Percentiles rank a stretch among this genome's conserved stretches.
Evolutionary conservation across 345 rosid genomes (phyloP).

Genomic region (Noccaea caerulescens): DNA sequence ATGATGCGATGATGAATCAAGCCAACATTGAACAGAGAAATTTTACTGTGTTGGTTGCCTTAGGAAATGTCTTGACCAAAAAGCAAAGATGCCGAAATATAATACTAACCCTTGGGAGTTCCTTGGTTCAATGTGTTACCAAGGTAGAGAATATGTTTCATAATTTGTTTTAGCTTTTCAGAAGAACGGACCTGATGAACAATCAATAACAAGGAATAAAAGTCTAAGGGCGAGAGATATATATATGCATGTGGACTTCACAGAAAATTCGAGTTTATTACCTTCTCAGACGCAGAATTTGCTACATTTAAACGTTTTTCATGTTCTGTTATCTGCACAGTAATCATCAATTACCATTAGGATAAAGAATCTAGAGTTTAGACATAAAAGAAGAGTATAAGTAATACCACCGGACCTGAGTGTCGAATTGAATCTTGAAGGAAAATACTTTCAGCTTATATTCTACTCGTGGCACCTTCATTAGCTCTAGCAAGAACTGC

Average conservation of each 20-base stretch:
- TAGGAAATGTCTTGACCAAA: neutral
- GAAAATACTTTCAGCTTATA: slow-evolving; percentile 91
- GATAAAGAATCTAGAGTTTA: slow-evolving; percentile 10
- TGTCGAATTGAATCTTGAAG: slow-evolving; percentile 85
- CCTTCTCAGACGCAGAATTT: slow-evolving; percentile 89
- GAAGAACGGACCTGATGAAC: slow-evolving; percentile 74
- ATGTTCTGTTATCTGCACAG: slow-evolving; percentile 72
- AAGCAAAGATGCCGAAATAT: slow-evolving; percentile 1
- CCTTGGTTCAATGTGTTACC: slow-evolving; percentile 95
- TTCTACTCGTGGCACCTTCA: slow-evolving; percentile 99
- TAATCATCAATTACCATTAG: slow-evolving; percentile 6
- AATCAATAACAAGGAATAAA: slow-evolving; percentile 20
- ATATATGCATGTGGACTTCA: slow-evolving; percentile 19
- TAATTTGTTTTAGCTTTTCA: slow-evolving; percentile 77
- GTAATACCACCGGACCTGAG: slow-evolving; percentile 77
- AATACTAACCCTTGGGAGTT: slow-evolving; percentile 80
- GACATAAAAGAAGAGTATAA: slow-evolving; percentile 28
- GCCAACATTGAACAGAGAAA: slow-evolving; percentile 15
- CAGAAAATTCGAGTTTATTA: slow-evolving; percentile 34
- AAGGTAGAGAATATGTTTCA: slow-evolving; percentile 85
- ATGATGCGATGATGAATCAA: slow-evolving; percentile 6
- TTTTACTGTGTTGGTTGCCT: neutral
- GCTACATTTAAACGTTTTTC: slow-evolving; percentile 75
- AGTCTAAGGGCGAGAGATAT: slow-evolving; percentile 2
- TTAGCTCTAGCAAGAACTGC: slow-evolving; percentile 87